Conservation (phyloP, 495 filamentous ascomycete genomes). For the Penicillium flavigenum region DNA sequence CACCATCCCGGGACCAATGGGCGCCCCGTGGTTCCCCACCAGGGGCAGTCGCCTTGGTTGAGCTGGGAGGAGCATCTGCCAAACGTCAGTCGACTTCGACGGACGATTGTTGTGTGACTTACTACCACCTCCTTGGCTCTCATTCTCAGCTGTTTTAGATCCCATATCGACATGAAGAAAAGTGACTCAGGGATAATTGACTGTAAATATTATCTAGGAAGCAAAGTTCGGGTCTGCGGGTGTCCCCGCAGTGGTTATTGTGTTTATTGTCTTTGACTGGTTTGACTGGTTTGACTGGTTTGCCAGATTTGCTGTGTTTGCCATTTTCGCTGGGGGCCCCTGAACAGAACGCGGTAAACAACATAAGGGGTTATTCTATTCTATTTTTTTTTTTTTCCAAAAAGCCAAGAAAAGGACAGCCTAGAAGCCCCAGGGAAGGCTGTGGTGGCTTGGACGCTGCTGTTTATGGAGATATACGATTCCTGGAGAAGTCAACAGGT, state of each 20-base stretch:
- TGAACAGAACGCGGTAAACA: no score
- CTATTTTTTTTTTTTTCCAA: no score
- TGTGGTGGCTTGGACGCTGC: no score
- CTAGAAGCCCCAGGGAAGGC: no score
- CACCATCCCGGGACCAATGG: constrained; percentile 42
- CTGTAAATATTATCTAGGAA: background rate
- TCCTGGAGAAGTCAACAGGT: no score
- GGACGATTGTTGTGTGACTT: constrained; percentile 2
- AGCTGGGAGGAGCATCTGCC: constrained; percentile 25
- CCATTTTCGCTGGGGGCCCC: no score
- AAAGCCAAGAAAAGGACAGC: no score
- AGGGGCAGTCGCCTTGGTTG: constrained; percentile 41
- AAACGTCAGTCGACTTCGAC: constrained; percentile 2
- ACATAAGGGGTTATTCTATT: no score
- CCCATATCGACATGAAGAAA: constrained; percentile 33
- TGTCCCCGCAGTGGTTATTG: background rate
- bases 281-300: background rate
- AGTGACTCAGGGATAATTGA: background rate
- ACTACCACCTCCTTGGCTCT: constrained; percentile 27
- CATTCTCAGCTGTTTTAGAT: constrained; percentile 31
- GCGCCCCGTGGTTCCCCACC: constrained; percentile 39
- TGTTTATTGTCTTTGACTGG: background rate
- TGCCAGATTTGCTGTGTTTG: no score
- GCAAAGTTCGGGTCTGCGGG: background rate
- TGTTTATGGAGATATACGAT: no score